Evolutionary conservation across 2,329 filamentous ascomycete species (phyloP), one percentile per base, ranked within the genome.

Genomic region (Geosmithia flava): DNA sequence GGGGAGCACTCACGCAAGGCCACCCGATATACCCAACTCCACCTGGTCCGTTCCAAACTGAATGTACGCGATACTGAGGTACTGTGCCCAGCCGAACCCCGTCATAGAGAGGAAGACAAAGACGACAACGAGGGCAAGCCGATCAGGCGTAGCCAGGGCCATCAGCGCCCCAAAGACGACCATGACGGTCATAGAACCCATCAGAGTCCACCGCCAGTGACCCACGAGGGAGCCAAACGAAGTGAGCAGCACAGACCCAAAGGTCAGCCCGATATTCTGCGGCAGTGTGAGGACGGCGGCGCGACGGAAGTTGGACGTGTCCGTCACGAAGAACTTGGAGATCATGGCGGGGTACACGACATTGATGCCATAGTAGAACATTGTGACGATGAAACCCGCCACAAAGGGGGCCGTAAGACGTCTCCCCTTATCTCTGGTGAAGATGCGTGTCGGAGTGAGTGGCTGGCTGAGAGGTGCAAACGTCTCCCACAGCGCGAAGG

Each of bases 301-400:
- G 53, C 90, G 69, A 0, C 81, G 80, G 39, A 87, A 77, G 5
- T 85, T 75, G 47, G 65, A n/a, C 68, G 27, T 76, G 80, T 60
- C 91, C 85, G 55, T 89, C 78, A 91, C 91, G 53, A 89, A 57
- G 39, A 81, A 71, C 3, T 90, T 68, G 5, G 70, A 65, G 46
- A 72, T 71, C 68, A 71, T 71, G 16, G 67, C 68, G 0, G 70
- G 70, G 53, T 64, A 72, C 15, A 72, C 58, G 42, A 73, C 65
- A 50, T 67, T 70, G 42, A 63, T 65, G 33, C 64, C 64, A 55
- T 74, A 74, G 58, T 73, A 74, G 54, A 73, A 73, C 70, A 74
- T 75, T 49, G 68, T 74, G 19, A 73, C 62, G 43, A 74, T 65
- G 42, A 64, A 66, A 1, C 66, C 60, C 3, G 66, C 66, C 23